Percentiles rank a stretch among this genome's conserved stretches.
Evolutionary conservation across 371 early-diverging fungal species (phyloP).

Genomic region (Capniomyces stellatus): DNA sequence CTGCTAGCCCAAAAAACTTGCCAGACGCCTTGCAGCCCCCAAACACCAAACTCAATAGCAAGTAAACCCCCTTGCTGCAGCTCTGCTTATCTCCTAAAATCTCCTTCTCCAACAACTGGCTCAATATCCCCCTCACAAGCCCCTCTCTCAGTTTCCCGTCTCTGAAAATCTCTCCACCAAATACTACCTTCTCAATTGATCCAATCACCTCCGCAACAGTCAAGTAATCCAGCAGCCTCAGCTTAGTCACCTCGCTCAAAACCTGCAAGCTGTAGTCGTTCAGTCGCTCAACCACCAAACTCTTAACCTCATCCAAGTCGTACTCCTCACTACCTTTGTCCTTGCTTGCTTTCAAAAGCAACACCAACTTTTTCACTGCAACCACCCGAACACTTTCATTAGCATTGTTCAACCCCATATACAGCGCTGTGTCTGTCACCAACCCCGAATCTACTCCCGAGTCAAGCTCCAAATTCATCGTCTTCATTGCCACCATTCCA

Average conservation of each 20-base stretch:
- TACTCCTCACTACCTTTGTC: not conserved
- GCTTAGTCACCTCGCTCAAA: not conserved
- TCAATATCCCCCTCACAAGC: no score
- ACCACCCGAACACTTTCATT: conserved; percentile 18
- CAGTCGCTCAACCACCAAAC: not conserved
- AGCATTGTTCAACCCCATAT: conserved; percentile 16
- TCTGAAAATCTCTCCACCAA: no score
- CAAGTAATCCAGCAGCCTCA: not conserved
- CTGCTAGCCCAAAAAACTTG: no score
- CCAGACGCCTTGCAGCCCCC: no score
- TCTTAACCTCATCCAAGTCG: not conserved
- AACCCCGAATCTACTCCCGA: conserved; percentile 3
- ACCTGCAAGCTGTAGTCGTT: not conserved
- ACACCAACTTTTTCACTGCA: not conserved
- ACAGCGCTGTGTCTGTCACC: conserved; percentile 17
- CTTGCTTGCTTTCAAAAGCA: not conserved
- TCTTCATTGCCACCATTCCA: not conserved
- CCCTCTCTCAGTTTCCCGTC: no score
- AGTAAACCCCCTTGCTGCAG: no score
- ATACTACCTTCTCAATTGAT: no score
- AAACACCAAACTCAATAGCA: no score
- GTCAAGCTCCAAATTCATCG: not conserved
- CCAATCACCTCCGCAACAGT: not conserved
- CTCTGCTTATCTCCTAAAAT: no score
- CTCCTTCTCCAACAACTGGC: no score